These are phyloP conservation scores for Fusarium paranaense DNA, from an alignment of 2,329 filamentous ascomycete genomes.

Conservation along the genomic window DNA sequence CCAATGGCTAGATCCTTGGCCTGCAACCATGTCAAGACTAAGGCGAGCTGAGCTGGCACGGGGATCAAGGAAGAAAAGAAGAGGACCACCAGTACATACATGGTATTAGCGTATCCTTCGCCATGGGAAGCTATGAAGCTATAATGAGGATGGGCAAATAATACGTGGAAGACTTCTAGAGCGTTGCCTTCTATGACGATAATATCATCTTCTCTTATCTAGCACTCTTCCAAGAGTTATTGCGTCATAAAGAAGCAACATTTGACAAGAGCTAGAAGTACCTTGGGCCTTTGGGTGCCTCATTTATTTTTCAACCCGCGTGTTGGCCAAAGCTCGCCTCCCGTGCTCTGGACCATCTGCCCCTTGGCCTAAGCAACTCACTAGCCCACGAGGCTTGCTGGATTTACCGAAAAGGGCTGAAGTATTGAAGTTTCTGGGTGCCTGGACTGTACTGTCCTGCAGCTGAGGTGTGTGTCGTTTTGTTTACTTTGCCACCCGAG, in stretches of 20 bases:
- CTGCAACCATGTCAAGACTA: constrained; percentile 20
- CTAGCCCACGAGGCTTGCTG: constrained; percentile 26
- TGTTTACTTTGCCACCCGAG: constrained; percentile 3
- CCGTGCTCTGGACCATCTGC: constrained; percentile 23
- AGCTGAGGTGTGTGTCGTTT: constrained; percentile 12
- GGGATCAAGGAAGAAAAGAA: not conserved
- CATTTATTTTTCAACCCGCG: not conserved
- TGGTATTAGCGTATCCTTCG: not conserved
- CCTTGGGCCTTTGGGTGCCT: not conserved
- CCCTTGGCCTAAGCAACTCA: constrained; percentile 37
- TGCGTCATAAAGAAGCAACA: not conserved
- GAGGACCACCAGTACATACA: not conserved
- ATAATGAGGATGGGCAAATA: not conserved
- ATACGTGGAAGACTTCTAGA: not conserved
- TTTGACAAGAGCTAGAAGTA: not conserved
- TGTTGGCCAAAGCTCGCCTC: not conserved
- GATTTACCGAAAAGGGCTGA: constrained; percentile 26
- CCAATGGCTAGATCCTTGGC: constrained; percentile 25
- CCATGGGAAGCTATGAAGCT: not conserved
- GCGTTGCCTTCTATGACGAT: not conserved
- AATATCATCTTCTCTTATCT: not conserved
- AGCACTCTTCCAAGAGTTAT: not conserved
- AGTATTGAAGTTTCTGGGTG: constrained; percentile 29
- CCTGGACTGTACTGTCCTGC: constrained; percentile 19
- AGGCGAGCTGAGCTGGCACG: constrained; percentile 17